Percentiles rank a stretch among this genome's conserved stretches.
Evolutionary conservation across 1,139 yeast genomes (phyloP).

Genomic region (Lodderomyces oxycetoniae): DNA sequence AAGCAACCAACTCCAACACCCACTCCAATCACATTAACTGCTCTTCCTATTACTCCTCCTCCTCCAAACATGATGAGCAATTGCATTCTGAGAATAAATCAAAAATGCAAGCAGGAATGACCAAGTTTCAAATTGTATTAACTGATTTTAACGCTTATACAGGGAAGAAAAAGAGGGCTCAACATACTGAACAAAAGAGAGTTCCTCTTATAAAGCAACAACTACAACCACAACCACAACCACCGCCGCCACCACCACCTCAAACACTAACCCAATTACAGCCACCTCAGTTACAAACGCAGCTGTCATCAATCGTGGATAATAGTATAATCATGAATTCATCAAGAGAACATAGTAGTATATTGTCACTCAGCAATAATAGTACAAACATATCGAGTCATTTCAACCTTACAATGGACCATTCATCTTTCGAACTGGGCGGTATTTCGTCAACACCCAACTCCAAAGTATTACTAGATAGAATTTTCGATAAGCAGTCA

Average conservation of each 20-base stretch:
- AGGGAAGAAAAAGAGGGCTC: slow-evolving; percentile 24
- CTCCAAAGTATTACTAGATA: slow-evolving; percentile 38
- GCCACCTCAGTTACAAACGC: slow-evolving; percentile 8
- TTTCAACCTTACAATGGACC: slow-evolving; percentile 24
- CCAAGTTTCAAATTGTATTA: slow-evolving; percentile 50
- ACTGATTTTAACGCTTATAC: slow-evolving; percentile 46
- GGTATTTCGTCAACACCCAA: slow-evolving; percentile 38
- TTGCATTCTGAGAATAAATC: slow-evolving; percentile 19
- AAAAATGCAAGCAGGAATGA: slow-evolving; percentile 44
- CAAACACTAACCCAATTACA: slow-evolving; percentile 7
- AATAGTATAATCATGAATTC: slow-evolving; percentile 17
- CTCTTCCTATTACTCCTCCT: background rate
- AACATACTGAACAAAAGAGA: background rate
- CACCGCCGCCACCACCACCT: slow-evolving; percentile 10
- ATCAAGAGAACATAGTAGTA: slow-evolving; percentile 20
- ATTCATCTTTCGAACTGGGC: slow-evolving; percentile 37
- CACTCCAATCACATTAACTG: background rate
- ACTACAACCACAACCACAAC: background rate
- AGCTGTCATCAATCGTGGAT: slow-evolving; percentile 8
- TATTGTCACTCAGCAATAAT: slow-evolving; percentile 14
- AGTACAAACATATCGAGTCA: slow-evolving; percentile 23
- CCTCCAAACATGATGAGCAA: slow-evolving; percentile 4
- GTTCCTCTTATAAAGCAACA: background rate
- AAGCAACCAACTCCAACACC: background rate
- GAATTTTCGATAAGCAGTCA: slow-evolving; percentile 38